phyloP scores from a whole-genome alignment of 2,329 filamentous ascomycete species.

The Colletotrichum chlorophyti region DNA sequence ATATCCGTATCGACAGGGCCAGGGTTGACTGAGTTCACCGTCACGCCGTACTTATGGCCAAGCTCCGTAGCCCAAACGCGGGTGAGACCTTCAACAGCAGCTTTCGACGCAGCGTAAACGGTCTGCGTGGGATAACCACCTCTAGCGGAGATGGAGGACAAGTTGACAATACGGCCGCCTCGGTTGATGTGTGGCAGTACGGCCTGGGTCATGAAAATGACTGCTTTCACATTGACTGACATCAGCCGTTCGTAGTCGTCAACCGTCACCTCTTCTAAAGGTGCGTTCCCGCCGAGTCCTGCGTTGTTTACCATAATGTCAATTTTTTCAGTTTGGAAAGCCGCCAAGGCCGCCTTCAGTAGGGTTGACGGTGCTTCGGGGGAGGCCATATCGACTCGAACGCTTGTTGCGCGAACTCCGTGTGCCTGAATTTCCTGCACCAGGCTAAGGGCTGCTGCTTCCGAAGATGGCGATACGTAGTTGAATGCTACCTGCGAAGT shows the following conservation, averaged over 20 bases:
- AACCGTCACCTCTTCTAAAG: conserved; percentile 7
- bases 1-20: conserved; percentile 35
- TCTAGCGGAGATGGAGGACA: conserved; percentile 41
- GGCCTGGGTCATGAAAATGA: conserved; percentile 40
- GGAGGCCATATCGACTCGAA: conserved; percentile 10
- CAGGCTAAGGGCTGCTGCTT: not conserved
- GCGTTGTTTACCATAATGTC: conserved; percentile 20
- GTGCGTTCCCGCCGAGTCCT: not conserved
- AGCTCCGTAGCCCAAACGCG: conserved; percentile 41
- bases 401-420: conserved; percentile 4
- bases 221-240: conserved; percentile 14
- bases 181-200: conserved; percentile 36
- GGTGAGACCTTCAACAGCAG: conserved; percentile 37
- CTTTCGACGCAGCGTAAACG: conserved; percentile 43
- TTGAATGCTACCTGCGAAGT: conserved; percentile 8
- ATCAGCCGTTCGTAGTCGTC: conserved; percentile 16
- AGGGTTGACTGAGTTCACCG: conserved; percentile 41
- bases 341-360: not conserved
- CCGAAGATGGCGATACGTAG: conserved; percentile 14
- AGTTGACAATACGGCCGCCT: conserved; percentile 41
- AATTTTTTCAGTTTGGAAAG: conserved; percentile 9
- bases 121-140: conserved; percentile 37
- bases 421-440: conserved; percentile 4
- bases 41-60: conserved; percentile 36
- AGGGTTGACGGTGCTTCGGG: not conserved